Evolutionary conservation across 1,139 yeast species (phyloP).

Genomic region (Suhomyces chickasaworum): DNA sequence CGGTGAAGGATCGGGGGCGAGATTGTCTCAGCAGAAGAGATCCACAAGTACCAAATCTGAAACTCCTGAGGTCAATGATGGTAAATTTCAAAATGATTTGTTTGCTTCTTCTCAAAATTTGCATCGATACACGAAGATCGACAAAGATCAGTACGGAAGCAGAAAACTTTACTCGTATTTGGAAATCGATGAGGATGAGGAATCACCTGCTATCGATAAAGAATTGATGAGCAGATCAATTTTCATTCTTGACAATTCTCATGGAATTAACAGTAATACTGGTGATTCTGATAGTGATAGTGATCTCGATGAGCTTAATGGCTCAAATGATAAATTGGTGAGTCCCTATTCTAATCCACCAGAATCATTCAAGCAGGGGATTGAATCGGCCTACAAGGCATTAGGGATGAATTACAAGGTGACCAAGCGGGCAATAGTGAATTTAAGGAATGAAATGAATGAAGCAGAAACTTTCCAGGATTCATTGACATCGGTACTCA

Average conservation of each 20-base stretch:
- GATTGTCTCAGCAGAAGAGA: constrained; percentile 22
- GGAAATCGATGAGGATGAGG: constrained; percentile 35
- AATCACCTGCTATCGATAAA: constrained; percentile 15
- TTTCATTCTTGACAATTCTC: constrained; percentile 14
- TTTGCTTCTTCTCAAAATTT: constrained; percentile 30
- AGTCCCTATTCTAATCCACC: constrained; percentile 91
- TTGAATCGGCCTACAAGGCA: constrained; percentile 70
- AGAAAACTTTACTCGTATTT: constrained; percentile 32
- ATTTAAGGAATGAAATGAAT: constrained; percentile 61
- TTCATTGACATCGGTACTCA: constrained; percentile 67
- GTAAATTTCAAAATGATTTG: constrained; percentile 14
- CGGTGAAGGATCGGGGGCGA: constrained; percentile 59
- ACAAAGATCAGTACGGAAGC: constrained; percentile 26
- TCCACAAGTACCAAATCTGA: background rate
- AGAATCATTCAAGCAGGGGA: constrained; percentile 64
- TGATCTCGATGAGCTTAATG: constrained; percentile 23
- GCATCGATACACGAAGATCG: constrained; percentile 21
- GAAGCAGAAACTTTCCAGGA: constrained; percentile 66
- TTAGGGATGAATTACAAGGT: constrained; percentile 67
- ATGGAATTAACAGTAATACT: constrained; percentile 1
- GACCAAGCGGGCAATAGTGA: constrained; percentile 64
- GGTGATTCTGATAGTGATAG: constrained; percentile 28
- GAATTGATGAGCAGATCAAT: constrained; percentile 17
- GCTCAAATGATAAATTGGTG: constrained; percentile 44
- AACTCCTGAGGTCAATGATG: background rate